Percentiles rank a stretch among this genome's conserved stretches.
phyloP scores from a whole-genome alignment of 495 filamentous ascomycete species.

The Sphaerosporella brunnea region DNA sequence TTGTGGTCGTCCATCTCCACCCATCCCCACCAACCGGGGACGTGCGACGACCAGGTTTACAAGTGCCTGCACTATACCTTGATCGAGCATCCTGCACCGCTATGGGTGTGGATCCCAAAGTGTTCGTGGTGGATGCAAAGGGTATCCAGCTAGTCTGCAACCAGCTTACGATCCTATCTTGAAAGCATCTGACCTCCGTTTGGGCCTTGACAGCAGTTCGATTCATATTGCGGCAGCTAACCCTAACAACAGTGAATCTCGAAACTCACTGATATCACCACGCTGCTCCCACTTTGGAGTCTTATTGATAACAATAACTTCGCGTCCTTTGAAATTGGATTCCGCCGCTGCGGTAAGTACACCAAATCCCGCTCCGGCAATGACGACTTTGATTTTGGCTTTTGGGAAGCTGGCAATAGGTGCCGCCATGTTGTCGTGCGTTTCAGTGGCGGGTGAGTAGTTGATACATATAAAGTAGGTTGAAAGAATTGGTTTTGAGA shows the following conservation, averaged over 20 bases:
- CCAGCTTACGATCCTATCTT: constrained; percentile 16
- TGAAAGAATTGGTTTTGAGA: too few relatives aligned
- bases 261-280: constrained; percentile 26
- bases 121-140: constrained; percentile 21
- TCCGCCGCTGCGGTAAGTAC: constrained; percentile 47
- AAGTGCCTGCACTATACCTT: too few relatives aligned
- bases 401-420: constrained; percentile 23
- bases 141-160: constrained; percentile 15
- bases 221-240: too few relatives aligned
- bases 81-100: constrained; percentile 19
- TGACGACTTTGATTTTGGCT: constrained; percentile 44
- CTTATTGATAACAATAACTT: constrained; percentile 39
- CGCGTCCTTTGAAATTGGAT: constrained; percentile 45
- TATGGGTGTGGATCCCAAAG: constrained; percentile 20
- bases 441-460: too few relatives aligned
- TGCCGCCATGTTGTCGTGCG: constrained; percentile 17
- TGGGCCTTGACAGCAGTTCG: too few relatives aligned
- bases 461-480: too few relatives aligned
- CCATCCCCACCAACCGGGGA: too few relatives aligned
- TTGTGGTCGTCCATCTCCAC: too few relatives aligned
- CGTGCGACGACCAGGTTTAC: too few relatives aligned
- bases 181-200: constrained; percentile 23
- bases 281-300: constrained; percentile 16
- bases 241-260: constrained; percentile 10
- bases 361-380: constrained; percentile 46